Base-by-base conservation (phyloP, 139 green algal genomes). In the Volvox africanus region DNA sequence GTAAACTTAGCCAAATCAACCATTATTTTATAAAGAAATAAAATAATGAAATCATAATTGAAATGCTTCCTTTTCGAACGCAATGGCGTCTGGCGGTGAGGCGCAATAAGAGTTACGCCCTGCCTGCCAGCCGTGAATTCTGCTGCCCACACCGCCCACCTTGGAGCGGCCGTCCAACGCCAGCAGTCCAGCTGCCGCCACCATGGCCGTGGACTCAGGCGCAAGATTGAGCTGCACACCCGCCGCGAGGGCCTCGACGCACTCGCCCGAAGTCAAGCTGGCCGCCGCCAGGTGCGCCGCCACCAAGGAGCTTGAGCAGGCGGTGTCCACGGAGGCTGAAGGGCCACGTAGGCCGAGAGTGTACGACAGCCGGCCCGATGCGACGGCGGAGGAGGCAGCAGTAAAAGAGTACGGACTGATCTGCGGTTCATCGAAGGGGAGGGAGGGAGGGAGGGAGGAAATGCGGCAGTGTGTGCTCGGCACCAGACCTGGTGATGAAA, bases 221-320 rank as follows among this genome's bases (percentile, higher is more conserved):
- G 94, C 82, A n/a, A 94, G 86, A 67, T 83, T 81, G 35, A 95
- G 91, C 88, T 94, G 89, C 75, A 96, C 93, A 35, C 94, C 96
- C 0, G 88, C 93, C 1, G 92, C 93, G 26, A 97, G 69, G 26
- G 90, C 92, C 80, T 61, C 88, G 69, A 14, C 73, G 81, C 84
- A 69, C 28, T 90, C 88, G 32, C 94, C 93, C 33, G 35, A 32
- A 36, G 55, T 77, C 80, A 97, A 77, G 61, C 79, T 89, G 14
- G 71, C 78, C 0, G 82, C 82, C 12, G 93, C 96, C 30, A 98
- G 61, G 90, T 98, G 96, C 0, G 96, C 32, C 13, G 95, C 96
- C 44, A 98, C 96, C 32, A 99, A 87, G 5, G 95, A 97, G n/a
- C 95, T 96, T 0, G 96, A 97, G 92, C 96, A 98, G 67, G 87